phyloP scores from a whole-genome alignment of 352 stramenopile species.

The Pythium monospermum region DNA sequence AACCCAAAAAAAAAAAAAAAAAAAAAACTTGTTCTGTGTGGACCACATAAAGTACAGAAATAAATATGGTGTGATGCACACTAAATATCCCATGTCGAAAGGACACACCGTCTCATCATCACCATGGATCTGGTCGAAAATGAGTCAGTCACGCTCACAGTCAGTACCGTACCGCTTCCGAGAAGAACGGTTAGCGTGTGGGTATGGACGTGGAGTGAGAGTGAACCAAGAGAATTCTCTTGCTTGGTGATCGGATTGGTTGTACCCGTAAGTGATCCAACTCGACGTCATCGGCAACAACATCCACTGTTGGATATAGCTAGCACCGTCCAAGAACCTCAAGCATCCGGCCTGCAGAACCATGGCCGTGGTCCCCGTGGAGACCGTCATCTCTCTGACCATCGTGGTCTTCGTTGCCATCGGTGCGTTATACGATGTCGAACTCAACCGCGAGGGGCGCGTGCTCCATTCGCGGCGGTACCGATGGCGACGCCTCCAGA shows the following conservation, averaged over 20 bases:
- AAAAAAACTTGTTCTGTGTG: no score
- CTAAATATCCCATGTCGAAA: no score
- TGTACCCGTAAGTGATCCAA: no score
- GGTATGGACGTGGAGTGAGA: neutral
- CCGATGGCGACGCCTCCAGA: constrained; percentile 61
- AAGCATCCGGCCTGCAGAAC: neutral
- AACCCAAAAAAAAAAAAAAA: no score
- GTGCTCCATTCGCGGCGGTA: constrained; percentile 51
- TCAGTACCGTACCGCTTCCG: constrained; percentile 13
- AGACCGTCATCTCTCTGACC: constrained; percentile 44
- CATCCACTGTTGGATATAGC: no score
- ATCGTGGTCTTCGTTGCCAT: constrained; percentile 52
- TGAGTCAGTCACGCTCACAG: no score
- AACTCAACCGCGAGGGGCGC: constrained; percentile 47
- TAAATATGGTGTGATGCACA: no score
- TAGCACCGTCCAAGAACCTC: no score
- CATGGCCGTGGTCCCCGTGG: constrained; percentile 28
- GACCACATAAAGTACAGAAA: neutral
- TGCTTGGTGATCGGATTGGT: no score
- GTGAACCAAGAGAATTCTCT: neutral
- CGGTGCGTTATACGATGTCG: constrained; percentile 56
- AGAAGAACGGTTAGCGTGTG: constrained; percentile 14
- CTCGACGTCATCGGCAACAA: no score
- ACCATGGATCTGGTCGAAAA: no score
- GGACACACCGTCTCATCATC: no score